Evolutionary conservation across 129 eudicot species (phyloP), one percentile per base, ranked within the genome.

Genomic region (Lactuca sativa): DNA sequence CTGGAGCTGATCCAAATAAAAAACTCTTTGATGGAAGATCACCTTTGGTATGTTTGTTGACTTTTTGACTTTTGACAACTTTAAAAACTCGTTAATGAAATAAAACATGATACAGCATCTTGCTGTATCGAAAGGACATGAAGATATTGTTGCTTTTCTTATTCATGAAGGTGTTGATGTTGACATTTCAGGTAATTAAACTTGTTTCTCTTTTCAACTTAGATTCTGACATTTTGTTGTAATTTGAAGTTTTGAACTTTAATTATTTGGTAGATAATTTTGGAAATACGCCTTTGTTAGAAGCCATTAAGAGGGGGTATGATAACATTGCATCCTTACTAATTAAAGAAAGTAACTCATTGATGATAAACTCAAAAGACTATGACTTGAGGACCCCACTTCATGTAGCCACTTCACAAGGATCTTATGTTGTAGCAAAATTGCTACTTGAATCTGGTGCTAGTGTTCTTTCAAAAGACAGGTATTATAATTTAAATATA

Each of bases 351-450:
- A 95, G 95, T 6, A 95, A 86, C 9, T 33, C 57, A 4, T 43
- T 90, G 56, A 78, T 73, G 37, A 71, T 93, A 12, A 86, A 95
- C 73, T 82, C 81, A 21, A 77, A 68, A 73, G 97, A 95, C 72
- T 85, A 90, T 60, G 99, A 95, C 57, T 87, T 78, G n/a, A 80
- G 96, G 73, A 87, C 97, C 31, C 93, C 99, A 32, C 90, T 95
- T 57, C 99, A 95, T 73, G 78, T 95, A 54, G 99, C 99, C 58
- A 77, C 93, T 12, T 85, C 95, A 74, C 85, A 80, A 66, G 99
- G 97, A 38, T 71, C 85, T 25, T 87, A 56, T 76, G 13, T 82
- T 52, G 81, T 90, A 81, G 96, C 97, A 63, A 95, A 90, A 65
- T 47, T 83, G 72, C 89, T 95, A 48, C 32, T 95, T 56, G 91